Evolutionary conservation across 2,329 filamentous ascomycete genomes (phyloP), one percentile per base, ranked within the genome.

Genomic region (Fusarium sp.): DNA sequence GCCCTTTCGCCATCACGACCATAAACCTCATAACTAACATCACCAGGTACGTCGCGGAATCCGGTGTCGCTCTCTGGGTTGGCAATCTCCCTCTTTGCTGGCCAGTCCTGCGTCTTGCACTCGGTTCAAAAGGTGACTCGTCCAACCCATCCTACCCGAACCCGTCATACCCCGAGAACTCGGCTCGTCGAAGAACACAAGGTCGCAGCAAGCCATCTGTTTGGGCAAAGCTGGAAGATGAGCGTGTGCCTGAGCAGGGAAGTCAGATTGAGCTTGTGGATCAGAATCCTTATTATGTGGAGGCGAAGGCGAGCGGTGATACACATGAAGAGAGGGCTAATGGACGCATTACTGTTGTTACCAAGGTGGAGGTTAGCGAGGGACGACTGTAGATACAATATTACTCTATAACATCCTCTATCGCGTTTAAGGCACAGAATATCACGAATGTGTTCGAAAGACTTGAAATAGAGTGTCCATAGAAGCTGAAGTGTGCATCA

Each of bases 1-100:
- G 34, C 4, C 10, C 18, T 37, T 9, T 18, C 10, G 11, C 3
- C 2, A 3, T 18, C 10, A 37, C 18, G 7, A 18, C 16, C 34
- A 37, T n/a, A 3, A 37, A n/a, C 1, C 3, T 11, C 34, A 37
- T 6, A 5, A 6, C 32, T 52, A 29, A 52, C 7, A 29, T 4
- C 6, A 0, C 3, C 1, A 52, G 49, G 49, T 88, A 89, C 68
- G 83, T 88, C 11, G 83, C 87, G 29, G 88, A 90, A 74, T 83
- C 84, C 14, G 86, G 84, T 46, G 88, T 88, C 0, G 86, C 87
- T 8, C 81, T 90, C 42, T 82, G 89, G 51, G 87, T 90, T 18
- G 84, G 87, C 29, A 90, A 90, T 64, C 80, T 90, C 8, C 88
- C 88, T 0, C 85, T 89, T 51, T 85, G 84, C 67, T 90, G 87